A percentile compares a stretch with the other conserved stretches of the same genome.
phyloP scores from a whole-genome alignment of 208 protist species.

The Leishmania mexicana region DNA sequence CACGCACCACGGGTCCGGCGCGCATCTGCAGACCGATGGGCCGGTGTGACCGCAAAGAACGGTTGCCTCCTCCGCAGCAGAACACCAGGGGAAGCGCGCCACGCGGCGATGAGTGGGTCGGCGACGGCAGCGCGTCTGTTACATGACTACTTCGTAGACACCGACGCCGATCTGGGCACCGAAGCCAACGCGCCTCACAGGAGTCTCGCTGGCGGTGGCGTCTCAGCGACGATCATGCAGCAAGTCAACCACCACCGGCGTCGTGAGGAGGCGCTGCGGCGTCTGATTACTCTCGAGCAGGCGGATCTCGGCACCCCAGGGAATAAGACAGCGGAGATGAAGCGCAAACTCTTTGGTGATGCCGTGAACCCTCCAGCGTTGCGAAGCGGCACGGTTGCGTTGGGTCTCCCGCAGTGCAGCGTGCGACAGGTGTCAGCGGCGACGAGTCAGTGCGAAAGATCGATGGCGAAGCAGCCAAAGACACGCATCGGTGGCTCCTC shows the following conservation, averaged over 20 bases:
- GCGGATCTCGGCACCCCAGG: slow-evolving; percentile 13
- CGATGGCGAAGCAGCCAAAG: neutral
- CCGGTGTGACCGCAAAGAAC: neutral
- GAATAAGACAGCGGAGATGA: neutral
- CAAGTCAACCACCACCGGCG: slow-evolving; percentile 47
- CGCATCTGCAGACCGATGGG: neutral
- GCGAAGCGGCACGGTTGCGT: slow-evolving; percentile 1
- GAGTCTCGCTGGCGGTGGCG: neutral
- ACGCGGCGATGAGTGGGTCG: neutral
- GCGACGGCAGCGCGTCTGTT: neutral
- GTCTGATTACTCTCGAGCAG: slow-evolving; percentile 30
- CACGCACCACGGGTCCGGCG: slow-evolving; percentile 16
- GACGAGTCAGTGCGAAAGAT: neutral
- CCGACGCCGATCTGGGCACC: slow-evolving; percentile 9
- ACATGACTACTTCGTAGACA: neutral
- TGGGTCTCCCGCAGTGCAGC: slow-evolving; percentile 6
- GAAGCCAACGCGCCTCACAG: neutral
- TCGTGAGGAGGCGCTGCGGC: slow-evolving; percentile 40
- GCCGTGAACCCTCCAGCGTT: neutral
- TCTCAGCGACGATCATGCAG: slow-evolving; percentile 46
- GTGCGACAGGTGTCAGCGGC: neutral
- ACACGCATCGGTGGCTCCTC: neutral
- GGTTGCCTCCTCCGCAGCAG: neutral
- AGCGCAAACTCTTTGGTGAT: slow-evolving; percentile 3
- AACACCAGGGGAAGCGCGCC: neutral